Base-by-base conservation (phyloP, 805 yeast species). In the Saccharomycopsis oosterbeekiorum region DNA sequence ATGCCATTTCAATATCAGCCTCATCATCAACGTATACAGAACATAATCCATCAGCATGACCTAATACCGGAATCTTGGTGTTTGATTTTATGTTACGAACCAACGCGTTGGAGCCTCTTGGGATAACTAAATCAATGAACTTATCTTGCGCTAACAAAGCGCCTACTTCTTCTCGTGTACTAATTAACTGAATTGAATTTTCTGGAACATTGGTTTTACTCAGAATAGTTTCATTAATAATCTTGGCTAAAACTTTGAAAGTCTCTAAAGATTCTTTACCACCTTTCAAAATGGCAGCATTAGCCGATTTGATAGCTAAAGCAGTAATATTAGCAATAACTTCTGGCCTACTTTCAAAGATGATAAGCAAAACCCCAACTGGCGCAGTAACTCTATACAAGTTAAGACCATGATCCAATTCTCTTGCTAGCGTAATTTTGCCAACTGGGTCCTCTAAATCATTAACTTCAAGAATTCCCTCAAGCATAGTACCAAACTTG, bases 21-120 rank as follows among this genome's bases (percentile, higher is more conserved):
- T 81, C 83, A 61, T 80, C 81, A 71, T 92, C 96, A 29, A 93
- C 78, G 68, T 83, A 94, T 8, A 93, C 82, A 1, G 97, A 85
- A 74, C 99, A 94, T 64, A 93, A 86, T 56, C 99, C 99, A 74
- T 94, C 98, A 9, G 99, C 99, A 72, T 94, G 99, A 61, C 99
- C 99, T 70, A 94, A 75, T 8, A 94, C 99, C 4, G 99, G 98
- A 68, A 94, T 96, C 71, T 90, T 90, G 26, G 99, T 93, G 70
- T 83, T 83, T 29, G 82, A 80, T 74, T 96, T 94, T 72, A 94
- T 92, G 71, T 80, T 84, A 67, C 89, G 82, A 50, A 94, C 99
- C 62, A 94, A 80, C 65, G 85, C 93, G 69, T 94, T 94, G 36
- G 97, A 89, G n/a, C 99, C 99, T 69, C 99, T 82, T 64, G 99